Conservation (phyloP, 2,329 filamentous ascomycete genomes). For the Trichoderma sp. region DNA sequence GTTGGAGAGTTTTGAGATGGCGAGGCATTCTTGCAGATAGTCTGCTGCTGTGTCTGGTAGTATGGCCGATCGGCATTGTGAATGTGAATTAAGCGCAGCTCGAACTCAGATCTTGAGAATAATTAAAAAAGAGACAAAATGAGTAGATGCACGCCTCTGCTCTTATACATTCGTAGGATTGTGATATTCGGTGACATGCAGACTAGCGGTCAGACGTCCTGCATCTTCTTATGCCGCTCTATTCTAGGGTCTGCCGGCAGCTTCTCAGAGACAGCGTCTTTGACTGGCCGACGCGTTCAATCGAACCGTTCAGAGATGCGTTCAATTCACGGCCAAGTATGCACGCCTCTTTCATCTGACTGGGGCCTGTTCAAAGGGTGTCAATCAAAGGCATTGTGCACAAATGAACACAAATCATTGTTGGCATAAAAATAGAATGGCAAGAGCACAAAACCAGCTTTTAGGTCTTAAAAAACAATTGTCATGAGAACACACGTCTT, state of each 20-base stretch:
- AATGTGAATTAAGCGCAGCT: neutral
- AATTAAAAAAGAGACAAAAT: neutral
- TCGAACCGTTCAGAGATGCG: neutral
- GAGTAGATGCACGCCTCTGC: neutral
- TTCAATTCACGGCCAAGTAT: neutral
- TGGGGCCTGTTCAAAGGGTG: neutral
- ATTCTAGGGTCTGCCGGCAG: neutral
- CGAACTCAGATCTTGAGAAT: accelerated
- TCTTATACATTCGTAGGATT: neutral
- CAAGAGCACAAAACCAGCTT: neutral
- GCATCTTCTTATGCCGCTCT: neutral
- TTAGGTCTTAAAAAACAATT: neutral
- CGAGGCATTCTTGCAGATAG: neutral
- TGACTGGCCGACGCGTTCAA: neutral
- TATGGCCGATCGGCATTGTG: neutral
- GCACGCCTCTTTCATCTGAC: neutral
- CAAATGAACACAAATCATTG: neutral
- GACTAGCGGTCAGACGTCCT: constrained; percentile 11
- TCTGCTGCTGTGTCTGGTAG: neutral
- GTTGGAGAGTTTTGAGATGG: neutral
- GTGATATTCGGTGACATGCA: neutral
- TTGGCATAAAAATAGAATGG: neutral
- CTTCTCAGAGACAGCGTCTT: neutral
- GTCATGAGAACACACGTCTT: neutral
- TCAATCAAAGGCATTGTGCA: neutral